These are phyloP conservation scores for Plectosphaerella cucumerina DNA, from an alignment of 2,329 filamentous ascomycete species.

Conservation along the genomic window DNA sequence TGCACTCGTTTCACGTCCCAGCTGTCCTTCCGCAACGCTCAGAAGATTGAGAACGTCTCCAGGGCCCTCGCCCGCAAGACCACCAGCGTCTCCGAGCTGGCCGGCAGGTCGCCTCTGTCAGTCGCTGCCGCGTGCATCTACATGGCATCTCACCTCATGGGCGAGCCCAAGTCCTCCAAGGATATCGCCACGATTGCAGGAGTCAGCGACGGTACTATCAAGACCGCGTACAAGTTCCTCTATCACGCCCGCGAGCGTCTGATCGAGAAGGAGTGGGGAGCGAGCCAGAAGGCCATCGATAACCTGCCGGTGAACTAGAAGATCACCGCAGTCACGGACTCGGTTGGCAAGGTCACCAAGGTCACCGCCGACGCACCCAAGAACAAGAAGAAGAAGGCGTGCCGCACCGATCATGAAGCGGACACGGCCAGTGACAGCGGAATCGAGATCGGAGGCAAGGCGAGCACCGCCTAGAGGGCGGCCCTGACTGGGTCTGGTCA, in stretches of 20 bases:
- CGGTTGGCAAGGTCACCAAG: too few species aligned
- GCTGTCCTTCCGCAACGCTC: constrained; percentile 67
- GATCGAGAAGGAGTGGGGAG: constrained; percentile 71
- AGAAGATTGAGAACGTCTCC: constrained; percentile 75
- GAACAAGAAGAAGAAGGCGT: background rate
- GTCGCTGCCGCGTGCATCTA: constrained; percentile 95
- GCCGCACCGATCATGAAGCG: too few species aligned
- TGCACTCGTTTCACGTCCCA: constrained; percentile 87
- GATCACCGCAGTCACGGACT: background rate
- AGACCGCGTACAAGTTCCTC: constrained; percentile 88
- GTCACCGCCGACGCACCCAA: too few species aligned
- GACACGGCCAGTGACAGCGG: too few species aligned
- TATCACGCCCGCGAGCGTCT: constrained; percentile 71
- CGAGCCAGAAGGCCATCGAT: constrained; percentile 64
- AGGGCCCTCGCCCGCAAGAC: constrained; percentile 75
- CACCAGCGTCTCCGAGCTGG: constrained; percentile 72
- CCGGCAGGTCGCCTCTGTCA: constrained; percentile 88
- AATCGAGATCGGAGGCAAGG: too few species aligned
- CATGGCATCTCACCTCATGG: constrained; percentile 86
- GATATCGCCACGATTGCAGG: constrained; percentile 81
- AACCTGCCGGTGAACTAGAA: constrained; percentile 53
- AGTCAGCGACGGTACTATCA: constrained; percentile 95
- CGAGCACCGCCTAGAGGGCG: too few species aligned
- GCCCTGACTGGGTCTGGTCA: too few species aligned
- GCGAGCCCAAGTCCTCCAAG: constrained; percentile 73